Evolutionary conservation across 257 asterid species (phyloP), one percentile per base, ranked within the genome.

Genomic region (Gardenia jasminoides): DNA sequence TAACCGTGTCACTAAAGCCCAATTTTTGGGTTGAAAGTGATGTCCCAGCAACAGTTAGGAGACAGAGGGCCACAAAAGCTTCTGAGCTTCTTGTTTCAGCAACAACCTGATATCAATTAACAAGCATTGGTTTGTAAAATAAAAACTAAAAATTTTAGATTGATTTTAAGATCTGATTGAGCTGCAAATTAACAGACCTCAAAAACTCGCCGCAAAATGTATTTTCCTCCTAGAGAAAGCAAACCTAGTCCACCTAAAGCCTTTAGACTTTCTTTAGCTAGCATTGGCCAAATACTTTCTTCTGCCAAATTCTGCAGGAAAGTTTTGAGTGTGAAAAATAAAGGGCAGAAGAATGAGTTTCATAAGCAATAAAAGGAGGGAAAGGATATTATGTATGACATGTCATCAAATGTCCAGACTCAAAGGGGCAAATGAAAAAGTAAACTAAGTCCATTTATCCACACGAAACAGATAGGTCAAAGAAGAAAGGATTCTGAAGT

Each of bases 1-100:
- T 79, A 82, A 96, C 99, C 91, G 99, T 96, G 89, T 96, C 99
- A 86, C 98, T 96, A 80, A 96, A 96, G 82, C 99, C 99, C 90
- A 96, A 82, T 82, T 87, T 91, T 84, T 96, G 99, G 10, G 99
- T 96, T 79, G 90, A 39, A 79, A 96, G 97, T 75, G 99, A 96
- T 70, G 99, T 96, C 75, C 99, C 99, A 10, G 99, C 96, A 83
- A 96, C 97, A 16, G 97, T 96, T 75, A 96, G 93, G 86, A 96
- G 91, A 90, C 99, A 96, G 67, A 96, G 94, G 74, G 98, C 99
- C 76, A 96, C 97, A 87, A 96, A 96, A 74, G 99, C 99, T 85
- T 96, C 99, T 54, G 98, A 87, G 82, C 99, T 96, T 87, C 98
- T 91, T 48, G 99, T 83, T 73, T 96, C 99, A 79, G 99, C 99